Conservation (phyloP, 495 filamentous ascomycete species). For the Barbatosphaeria neglecta region DNA sequence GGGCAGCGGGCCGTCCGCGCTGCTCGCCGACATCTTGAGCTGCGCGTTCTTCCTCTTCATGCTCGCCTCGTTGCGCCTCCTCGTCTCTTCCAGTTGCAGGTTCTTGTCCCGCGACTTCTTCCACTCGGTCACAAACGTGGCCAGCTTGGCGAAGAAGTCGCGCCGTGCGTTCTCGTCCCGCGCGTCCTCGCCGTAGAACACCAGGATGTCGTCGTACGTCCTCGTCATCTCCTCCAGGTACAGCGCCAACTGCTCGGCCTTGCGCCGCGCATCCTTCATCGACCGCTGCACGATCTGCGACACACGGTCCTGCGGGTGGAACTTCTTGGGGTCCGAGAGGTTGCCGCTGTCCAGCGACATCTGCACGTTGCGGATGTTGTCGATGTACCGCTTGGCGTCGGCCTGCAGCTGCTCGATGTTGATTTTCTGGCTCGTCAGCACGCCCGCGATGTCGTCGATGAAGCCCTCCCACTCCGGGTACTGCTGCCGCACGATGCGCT, state of each 20-base stretch:
- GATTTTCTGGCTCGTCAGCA: conserved; percentile 76
- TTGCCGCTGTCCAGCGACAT: conserved; percentile 85
- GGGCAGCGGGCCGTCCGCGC: conserved; percentile 32
- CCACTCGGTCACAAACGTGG: conserved; percentile 86
- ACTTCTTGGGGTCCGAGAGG: conserved; percentile 90
- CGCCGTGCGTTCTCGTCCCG: conserved; percentile 85
- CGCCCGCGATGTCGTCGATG: conserved; percentile 70
- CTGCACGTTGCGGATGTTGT: conserved; percentile 90
- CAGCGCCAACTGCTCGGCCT: conserved; percentile 90
- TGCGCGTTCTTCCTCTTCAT: conserved; percentile 77
- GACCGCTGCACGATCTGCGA: conserved; percentile 79
- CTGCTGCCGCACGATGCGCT: conserved; percentile 90
- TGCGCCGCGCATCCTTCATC: conserved; percentile 93
- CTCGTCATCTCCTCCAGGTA: conserved; percentile 88
- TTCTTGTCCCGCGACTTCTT: conserved; percentile 96
- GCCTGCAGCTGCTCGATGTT: conserved; percentile 83
- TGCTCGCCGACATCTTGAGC: conserved; percentile 47
- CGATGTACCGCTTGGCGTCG: conserved; percentile 90
- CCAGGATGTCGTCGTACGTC: conserved; percentile 90
- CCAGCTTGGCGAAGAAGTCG: conserved; percentile 93
- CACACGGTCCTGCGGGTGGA: conserved; percentile 94
- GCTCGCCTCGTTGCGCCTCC: conserved; percentile 73
- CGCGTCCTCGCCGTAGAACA: conserved; percentile 92
- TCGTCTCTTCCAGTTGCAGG: conserved; percentile 64
- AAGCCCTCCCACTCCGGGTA: conserved; percentile 94